phyloP scores from a whole-genome alignment of 179 eudicot species.

The Beta lomatogona region DNA sequence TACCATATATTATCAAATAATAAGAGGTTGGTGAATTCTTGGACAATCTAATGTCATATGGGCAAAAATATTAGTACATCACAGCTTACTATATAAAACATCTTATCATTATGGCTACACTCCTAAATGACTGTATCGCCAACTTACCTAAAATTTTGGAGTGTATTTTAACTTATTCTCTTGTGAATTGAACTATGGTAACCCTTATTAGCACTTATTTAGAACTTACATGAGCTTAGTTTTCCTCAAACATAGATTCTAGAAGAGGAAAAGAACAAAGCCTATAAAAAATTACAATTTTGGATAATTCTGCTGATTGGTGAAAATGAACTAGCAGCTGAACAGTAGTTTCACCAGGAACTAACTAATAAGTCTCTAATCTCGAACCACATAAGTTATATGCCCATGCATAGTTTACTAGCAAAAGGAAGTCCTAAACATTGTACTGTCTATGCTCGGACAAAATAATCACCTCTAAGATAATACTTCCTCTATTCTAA shows the following conservation, averaged over 20 bases:
- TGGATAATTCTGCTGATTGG: background rate
- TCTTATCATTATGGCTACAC: background rate
- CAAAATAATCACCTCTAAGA: background rate
- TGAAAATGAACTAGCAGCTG: background rate
- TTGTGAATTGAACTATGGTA: background rate
- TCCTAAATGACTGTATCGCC: no score
- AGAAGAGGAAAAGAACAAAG: no score
- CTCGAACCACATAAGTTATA: background rate
- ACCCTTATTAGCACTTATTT: background rate
- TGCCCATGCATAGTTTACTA: background rate
- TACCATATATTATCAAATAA: no score
- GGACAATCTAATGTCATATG: background rate
- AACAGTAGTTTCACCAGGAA: background rate
- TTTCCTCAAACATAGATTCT: no score
- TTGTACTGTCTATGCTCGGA: slow-evolving; percentile 7
- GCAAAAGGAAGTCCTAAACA: background rate
- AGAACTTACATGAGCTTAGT: background rate
- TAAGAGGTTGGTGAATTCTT: background rate
- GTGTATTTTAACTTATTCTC: background rate
- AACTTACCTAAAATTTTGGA: no score
- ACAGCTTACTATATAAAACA: background rate
- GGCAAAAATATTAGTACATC: background rate
- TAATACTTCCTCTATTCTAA: no score
- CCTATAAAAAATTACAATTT: background rate
- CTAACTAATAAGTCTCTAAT: no score